Percentiles rank a stretch among this genome's conserved stretches.
Evolutionary conservation across 352 stramenopile species (phyloP).

Genomic region (Globisporangium mamillatum): DNA sequence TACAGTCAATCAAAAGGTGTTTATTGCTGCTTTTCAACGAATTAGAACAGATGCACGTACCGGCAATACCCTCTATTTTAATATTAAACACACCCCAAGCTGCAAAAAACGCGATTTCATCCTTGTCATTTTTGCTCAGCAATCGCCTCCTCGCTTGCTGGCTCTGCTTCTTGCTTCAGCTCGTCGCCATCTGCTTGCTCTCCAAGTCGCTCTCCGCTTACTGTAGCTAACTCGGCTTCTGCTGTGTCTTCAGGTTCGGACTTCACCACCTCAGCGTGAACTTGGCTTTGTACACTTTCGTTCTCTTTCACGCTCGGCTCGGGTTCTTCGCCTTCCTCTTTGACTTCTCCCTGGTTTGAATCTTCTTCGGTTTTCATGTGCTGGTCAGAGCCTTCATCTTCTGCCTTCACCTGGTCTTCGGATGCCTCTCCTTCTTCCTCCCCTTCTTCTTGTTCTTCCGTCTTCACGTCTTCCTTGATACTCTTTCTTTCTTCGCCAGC

Average conservation of each 20-base stretch:
- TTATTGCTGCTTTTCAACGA: background rate
- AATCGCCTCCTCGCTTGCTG: background rate
- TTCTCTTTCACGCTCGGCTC: background rate
- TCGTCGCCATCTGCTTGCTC: background rate
- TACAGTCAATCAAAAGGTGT: background rate
- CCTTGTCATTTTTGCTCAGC: background rate
- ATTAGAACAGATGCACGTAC: background rate
- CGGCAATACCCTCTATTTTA: background rate
- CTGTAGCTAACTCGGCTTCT: background rate
- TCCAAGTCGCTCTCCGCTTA: background rate
- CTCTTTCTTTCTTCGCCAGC: background rate
- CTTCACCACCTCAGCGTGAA: background rate
- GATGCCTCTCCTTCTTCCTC: background rate
- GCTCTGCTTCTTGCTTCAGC: background rate
- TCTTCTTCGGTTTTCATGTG: background rate
- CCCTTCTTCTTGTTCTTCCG: background rate
- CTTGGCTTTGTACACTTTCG: background rate
- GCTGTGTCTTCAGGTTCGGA: background rate
- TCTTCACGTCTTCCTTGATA: background rate
- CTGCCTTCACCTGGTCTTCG: background rate
- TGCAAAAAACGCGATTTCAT: background rate
- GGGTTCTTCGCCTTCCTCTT: conserved; percentile 8
- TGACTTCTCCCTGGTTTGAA: background rate
- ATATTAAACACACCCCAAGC: background rate
- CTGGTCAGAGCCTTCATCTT: background rate